Evolutionary conservation across 306 rosid species (phyloP).

Genomic region (Vigna angularis): DNA sequence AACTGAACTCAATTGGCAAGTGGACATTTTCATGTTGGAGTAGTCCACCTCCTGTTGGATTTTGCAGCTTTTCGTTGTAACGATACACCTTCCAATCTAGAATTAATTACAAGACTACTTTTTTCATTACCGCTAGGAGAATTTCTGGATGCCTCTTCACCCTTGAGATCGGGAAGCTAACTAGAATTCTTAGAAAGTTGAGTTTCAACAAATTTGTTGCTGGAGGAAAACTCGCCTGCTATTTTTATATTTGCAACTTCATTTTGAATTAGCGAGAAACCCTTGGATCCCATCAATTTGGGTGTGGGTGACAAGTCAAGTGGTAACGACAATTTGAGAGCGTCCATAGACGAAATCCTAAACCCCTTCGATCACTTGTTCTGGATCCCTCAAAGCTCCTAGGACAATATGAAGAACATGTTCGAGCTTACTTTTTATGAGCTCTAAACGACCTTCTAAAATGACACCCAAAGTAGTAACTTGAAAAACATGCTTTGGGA

Average conservation of each 20-base stretch:
- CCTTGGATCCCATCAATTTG: constrained; percentile 71
- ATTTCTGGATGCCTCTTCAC: constrained; percentile 52
- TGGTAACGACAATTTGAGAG: constrained; percentile 63
- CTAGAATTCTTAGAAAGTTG: constrained; percentile 55
- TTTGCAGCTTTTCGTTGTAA: constrained; percentile 67
- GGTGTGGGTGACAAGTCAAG: constrained; percentile 54
- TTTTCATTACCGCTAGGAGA: constrained; percentile 44
- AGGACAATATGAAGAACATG: constrained; percentile 92
- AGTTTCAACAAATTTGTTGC: constrained; percentile 48
- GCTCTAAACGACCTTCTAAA: constrained; percentile 96
- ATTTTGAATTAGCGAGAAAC: constrained; percentile 51
- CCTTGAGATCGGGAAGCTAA: constrained; percentile 49
- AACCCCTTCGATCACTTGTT: constrained; percentile 64
- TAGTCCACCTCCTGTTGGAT: constrained; percentile 60
- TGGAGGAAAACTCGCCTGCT: constrained; percentile 52
- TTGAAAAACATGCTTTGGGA: constrained; percentile 82
- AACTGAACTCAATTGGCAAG: constrained; percentile 54
- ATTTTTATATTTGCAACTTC: constrained; percentile 55
- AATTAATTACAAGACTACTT: constrained; percentile 52
- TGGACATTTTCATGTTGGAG: constrained; percentile 64
- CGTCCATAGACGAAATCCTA: constrained; percentile 57
- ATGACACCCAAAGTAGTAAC: constrained; percentile 93
- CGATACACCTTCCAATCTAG: constrained; percentile 53
- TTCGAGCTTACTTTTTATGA: constrained; percentile 80
- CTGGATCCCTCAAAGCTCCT: constrained; percentile 94